These are phyloP conservation scores for Suillus cothurnatus DNA, from an alignment of 768 basidiomycete genomes.

Conservation along the genomic window DNA sequence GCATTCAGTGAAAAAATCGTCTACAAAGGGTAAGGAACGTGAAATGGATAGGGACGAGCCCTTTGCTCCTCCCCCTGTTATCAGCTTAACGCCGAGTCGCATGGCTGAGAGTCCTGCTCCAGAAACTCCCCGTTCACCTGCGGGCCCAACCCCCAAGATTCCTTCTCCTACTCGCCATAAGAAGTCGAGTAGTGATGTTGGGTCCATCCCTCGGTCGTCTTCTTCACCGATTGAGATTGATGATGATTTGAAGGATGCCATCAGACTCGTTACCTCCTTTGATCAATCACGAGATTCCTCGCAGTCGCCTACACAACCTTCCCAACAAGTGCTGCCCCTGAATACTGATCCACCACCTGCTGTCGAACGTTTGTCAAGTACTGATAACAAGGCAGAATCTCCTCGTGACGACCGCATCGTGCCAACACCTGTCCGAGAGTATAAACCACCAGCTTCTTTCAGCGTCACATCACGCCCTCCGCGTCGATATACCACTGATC, in stretches of 20 bases:
- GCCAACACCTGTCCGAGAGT: slow-evolving; percentile 61
- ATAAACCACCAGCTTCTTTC: slow-evolving; percentile 57
- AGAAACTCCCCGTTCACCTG: neutral
- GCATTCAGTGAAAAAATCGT: slow-evolving; percentile 27
- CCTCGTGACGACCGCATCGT: slow-evolving; percentile 29
- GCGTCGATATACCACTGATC: slow-evolving; percentile 34
- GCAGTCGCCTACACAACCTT: slow-evolving; percentile 11
- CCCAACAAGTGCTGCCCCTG: neutral
- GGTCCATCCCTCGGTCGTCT: slow-evolving; percentile 3
- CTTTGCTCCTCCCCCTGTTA: slow-evolving; percentile 30
- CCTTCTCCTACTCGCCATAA: slow-evolving; percentile 15
- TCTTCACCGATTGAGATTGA: slow-evolving; percentile 18
- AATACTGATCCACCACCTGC: neutral
- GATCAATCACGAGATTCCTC: slow-evolving; percentile 24
- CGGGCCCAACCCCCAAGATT: neutral
- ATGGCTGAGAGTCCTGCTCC: slow-evolving; percentile 17
- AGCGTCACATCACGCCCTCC: slow-evolving; percentile 63
- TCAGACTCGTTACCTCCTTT: slow-evolving; percentile 31
- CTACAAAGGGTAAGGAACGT: slow-evolving; percentile 21
- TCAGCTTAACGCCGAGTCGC: slow-evolving; percentile 23
- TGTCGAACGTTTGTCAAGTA: neutral
- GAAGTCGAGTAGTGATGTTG: slow-evolving; percentile 20
- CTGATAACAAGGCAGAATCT: slow-evolving; percentile 7
- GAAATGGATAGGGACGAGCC: slow-evolving; percentile 28
- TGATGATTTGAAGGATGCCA: slow-evolving; percentile 34